phyloP scores from a whole-genome alignment of 2,329 filamentous ascomycete species.

The Metarhizium humberi region DNA sequence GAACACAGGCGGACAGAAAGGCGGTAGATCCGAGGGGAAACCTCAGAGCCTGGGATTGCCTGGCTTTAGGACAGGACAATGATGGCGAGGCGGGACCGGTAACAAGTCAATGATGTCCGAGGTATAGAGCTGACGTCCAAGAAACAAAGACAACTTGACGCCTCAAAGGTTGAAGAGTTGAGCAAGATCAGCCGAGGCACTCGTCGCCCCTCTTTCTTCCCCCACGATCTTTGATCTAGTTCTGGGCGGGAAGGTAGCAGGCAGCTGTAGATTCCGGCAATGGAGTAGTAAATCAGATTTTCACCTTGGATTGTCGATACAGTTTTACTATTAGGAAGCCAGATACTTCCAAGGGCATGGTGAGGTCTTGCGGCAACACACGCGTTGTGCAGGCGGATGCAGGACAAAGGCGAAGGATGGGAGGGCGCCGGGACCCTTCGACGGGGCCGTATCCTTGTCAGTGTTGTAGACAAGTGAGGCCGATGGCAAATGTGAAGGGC shows the following conservation, averaged over 20 bases:
- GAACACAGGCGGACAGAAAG: slow-evolving; percentile 8
- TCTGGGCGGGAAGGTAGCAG: slow-evolving; percentile 2
- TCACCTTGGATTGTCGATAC: not conserved
- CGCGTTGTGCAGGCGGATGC: slow-evolving; percentile 1
- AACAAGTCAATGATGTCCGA: slow-evolving; percentile 4
- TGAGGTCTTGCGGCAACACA: slow-evolving; percentile 1
- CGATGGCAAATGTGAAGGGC: not conserved
- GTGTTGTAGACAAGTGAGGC: not conserved
- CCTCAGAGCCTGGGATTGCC: not conserved
- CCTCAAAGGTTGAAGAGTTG: not conserved
- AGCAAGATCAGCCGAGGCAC: slow-evolving; percentile 3
- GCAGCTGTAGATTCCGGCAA: slow-evolving; percentile 2
- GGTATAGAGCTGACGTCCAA: not conserved
- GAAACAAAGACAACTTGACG: not conserved
- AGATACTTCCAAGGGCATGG: slow-evolving; percentile 5
- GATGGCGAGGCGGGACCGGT: slow-evolving; percentile 10
- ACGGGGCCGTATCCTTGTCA: not conserved
- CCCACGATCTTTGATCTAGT: slow-evolving; percentile 1
- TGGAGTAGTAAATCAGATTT: not conserved
- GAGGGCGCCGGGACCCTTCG: not conserved
- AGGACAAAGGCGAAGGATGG: not conserved
- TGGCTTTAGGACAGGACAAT: slow-evolving; percentile 1
- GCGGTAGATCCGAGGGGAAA: slow-evolving; percentile 2
- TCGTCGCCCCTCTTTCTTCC: slow-evolving; percentile 5
- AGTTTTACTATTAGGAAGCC: not conserved